These are phyloP conservation scores for Flaveria floridana DNA, from an alignment of 140 eudicot species.

Conservation along the genomic window DNA sequence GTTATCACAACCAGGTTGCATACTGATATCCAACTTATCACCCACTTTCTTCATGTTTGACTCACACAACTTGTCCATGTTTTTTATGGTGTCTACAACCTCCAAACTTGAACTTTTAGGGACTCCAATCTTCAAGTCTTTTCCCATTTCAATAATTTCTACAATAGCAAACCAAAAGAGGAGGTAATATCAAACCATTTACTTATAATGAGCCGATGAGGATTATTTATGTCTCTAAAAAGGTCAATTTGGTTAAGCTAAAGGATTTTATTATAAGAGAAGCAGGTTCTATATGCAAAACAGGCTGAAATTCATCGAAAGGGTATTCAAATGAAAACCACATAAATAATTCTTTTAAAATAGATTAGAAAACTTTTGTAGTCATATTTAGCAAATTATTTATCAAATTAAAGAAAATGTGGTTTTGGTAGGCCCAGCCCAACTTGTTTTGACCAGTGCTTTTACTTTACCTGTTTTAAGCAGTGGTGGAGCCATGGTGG, in stretches of 20 bases:
- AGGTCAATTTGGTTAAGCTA: not conserved
- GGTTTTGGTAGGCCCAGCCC: not conserved
- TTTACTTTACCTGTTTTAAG: not conserved
- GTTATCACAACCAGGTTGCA: slow-evolving; percentile 34
- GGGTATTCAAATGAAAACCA: not conserved
- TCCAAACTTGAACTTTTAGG: slow-evolving; percentile 38
- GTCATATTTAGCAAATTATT: not conserved
- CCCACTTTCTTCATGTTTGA: slow-evolving; percentile 34
- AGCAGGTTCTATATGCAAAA: not conserved
- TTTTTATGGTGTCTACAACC: slow-evolving; percentile 26
- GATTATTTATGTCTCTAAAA: not conserved
- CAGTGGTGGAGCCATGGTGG: not conserved
- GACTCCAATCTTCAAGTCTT: slow-evolving; percentile 55
- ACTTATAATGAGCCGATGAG: not conserved
- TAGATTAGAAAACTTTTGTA: not conserved
- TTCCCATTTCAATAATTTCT: slow-evolving; percentile 56
- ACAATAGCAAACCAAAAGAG: not conserved
- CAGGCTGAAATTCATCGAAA: not conserved
- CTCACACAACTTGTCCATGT: slow-evolving; percentile 14
- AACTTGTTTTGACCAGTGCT: not conserved
- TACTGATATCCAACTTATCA: slow-evolving; percentile 28
- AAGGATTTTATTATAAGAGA: not conserved
- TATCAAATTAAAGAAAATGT: not conserved
- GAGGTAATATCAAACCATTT: not conserved
- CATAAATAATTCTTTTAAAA: not conserved